phyloP scores from a whole-genome alignment of 768 basidiomycete species.

The Dentipellis fragilis region DNA sequence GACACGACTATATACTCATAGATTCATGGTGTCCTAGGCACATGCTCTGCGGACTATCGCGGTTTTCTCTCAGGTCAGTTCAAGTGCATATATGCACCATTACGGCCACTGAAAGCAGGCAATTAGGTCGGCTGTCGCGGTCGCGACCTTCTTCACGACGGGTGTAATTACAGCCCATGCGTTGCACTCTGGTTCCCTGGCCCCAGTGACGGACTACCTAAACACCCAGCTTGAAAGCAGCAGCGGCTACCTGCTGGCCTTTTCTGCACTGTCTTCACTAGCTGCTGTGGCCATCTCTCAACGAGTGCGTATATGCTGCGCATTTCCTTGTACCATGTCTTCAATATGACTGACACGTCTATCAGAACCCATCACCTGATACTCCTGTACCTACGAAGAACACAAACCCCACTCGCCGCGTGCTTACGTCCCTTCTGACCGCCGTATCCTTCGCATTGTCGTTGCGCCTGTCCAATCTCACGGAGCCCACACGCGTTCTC shows the following conservation, averaged over 20 bases:
- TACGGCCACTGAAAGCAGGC: conserved; percentile 1
- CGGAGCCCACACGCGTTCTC: conserved; percentile 37
- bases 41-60: conserved; percentile 53
- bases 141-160: conserved; percentile 40
- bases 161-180: conserved; percentile 35
- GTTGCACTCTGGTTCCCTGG: conserved; percentile 22
- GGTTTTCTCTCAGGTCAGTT: conserved; percentile 43
- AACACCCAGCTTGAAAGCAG: no score
- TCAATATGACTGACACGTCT: background rate
- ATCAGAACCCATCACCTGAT: no score
- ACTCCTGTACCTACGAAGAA: background rate
- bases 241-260: no score
- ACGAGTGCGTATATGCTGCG: conserved; percentile 19
- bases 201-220: conserved; percentile 17
- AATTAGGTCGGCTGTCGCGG: conserved; percentile 43
- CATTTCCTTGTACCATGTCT: background rate
- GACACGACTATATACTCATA: no score
- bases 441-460: conserved; percentile 43
- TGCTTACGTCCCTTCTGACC: conserved; percentile 31
- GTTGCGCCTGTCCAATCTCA: conserved; percentile 43
- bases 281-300: conserved; percentile 7
- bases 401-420: background rate
- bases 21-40: conserved; percentile 28
- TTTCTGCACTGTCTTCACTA: conserved; percentile 5
- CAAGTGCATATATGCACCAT: background rate